Conservation (phyloP, 768 basidiomycete species). For the Macrolepiota albuminosa region DNA sequence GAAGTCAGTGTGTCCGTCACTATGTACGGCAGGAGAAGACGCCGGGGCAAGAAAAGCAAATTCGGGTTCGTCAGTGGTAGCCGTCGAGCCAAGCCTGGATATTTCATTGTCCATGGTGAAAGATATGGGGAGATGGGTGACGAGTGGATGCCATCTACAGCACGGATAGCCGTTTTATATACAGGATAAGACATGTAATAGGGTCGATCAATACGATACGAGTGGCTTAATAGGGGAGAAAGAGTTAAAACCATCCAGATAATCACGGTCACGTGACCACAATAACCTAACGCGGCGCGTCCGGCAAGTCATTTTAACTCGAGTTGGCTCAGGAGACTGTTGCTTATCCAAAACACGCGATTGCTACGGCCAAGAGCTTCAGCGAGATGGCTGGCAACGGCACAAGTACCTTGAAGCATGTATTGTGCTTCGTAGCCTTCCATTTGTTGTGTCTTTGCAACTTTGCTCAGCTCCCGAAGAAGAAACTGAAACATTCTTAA, state of each 20-base stretch:
- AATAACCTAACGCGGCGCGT: background rate
- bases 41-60: background rate
- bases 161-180: background rate
- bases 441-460: background rate
- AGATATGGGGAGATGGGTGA: background rate
- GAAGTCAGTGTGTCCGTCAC: background rate
- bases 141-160: background rate
- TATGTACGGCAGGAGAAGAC: background rate
- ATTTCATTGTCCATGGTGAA: background rate
- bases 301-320: background rate
- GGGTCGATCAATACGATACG: background rate
- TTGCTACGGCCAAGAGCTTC: background rate
- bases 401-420: background rate
- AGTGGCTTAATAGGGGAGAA: background rate
- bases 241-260: background rate
- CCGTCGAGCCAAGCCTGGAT: background rate
- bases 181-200: constrained; percentile 6
- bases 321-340: background rate
- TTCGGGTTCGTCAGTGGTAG: background rate
- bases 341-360: background rate
- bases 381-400: no score
- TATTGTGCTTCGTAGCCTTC: background rate
- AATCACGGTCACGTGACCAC: background rate
- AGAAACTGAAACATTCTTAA: background rate
- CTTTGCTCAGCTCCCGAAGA: background rate